These are phyloP conservation scores for Furcasterigmium furcatum DNA, from an alignment of 2,329 filamentous ascomycete genomes.

Conservation along the genomic window DNA sequence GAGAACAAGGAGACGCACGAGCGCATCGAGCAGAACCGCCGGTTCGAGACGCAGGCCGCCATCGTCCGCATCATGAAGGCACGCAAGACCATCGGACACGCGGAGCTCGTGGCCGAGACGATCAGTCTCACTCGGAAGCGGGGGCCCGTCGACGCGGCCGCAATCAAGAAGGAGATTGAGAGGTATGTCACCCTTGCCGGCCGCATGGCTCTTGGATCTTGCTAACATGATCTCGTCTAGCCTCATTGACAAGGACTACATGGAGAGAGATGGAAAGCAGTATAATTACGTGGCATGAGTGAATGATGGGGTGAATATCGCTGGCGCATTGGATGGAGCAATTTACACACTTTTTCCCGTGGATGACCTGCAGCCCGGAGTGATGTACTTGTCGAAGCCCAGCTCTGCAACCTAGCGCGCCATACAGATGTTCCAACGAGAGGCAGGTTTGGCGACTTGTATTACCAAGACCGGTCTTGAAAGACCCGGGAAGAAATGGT, in stretches of 20 bases:
- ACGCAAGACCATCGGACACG: conserved; percentile 80
- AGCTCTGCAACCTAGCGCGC: no score
- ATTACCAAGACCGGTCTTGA: no score
- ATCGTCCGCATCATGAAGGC: conserved; percentile 98
- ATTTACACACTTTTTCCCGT: no score
- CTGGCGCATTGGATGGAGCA: no score
- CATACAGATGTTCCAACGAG: no score
- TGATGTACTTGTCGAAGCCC: no score
- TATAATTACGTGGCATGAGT: conserved; percentile 70
- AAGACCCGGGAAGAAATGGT: no score
- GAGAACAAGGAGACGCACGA: conserved; percentile 95
- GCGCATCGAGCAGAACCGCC: conserved; percentile 80
- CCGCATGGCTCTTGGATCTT: conserved; percentile 2
- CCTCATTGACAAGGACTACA: conserved; percentile 90
- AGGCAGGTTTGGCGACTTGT: no score
- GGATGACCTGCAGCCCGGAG: no score
- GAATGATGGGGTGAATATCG: not conserved
- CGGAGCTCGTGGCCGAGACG: conserved; percentile 86
- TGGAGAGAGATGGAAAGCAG: conserved; percentile 71
- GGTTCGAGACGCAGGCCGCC: conserved; percentile 95
- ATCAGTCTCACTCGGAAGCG: conserved; percentile 86
- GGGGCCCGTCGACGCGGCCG: conserved; percentile 77
- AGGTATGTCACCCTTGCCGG: conserved; percentile 53
- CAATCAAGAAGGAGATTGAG: conserved; percentile 98
- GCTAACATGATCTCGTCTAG: conserved; percentile 39